phyloP scores from a whole-genome alignment of 2,329 filamentous ascomycete genomes.

The Colletotrichum higginsianum region DNA sequence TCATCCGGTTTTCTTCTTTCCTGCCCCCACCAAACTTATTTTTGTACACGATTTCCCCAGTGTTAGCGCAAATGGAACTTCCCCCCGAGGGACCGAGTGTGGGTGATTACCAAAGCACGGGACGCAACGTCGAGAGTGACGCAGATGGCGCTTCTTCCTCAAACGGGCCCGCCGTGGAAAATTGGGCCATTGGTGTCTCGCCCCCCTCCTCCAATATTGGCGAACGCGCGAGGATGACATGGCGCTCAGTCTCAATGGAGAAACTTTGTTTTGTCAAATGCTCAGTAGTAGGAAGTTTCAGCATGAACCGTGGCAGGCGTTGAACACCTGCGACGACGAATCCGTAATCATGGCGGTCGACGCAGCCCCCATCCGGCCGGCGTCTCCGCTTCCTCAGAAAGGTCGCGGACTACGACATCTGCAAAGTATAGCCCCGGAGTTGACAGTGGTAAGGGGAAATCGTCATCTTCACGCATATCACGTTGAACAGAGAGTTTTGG shows the following conservation, averaged over 20 bases:
- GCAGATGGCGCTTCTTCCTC: constrained; percentile 1
- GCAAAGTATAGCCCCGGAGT: not conserved
- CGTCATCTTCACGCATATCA: too few species aligned
- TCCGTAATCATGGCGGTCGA: not conserved
- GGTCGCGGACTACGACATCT: not conserved
- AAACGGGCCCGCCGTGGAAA: constrained; percentile 18
- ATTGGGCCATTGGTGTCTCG: not conserved
- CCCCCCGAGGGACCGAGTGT: too few species aligned
- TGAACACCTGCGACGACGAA: not conserved
- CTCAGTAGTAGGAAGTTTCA: not conserved
- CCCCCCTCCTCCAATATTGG: constrained; percentile 2
- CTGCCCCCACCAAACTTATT: not conserved
- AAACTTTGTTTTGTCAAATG: not conserved
- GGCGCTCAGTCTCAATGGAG: not conserved
- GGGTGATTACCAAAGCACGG: too few species aligned
- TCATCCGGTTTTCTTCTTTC: not conserved
- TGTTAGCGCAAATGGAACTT: too few species aligned
- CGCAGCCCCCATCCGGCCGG: too few species aligned
- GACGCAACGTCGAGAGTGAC: not conserved
- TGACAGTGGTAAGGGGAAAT: too few species aligned
- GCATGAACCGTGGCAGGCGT: not conserved
- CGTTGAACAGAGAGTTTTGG: too few species aligned
- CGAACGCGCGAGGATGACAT: not conserved
- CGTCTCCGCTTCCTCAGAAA: not conserved
- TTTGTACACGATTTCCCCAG: not conserved